Conservation (phyloP, 169 alveolate species). For the Perkinsus marinus region DNA sequence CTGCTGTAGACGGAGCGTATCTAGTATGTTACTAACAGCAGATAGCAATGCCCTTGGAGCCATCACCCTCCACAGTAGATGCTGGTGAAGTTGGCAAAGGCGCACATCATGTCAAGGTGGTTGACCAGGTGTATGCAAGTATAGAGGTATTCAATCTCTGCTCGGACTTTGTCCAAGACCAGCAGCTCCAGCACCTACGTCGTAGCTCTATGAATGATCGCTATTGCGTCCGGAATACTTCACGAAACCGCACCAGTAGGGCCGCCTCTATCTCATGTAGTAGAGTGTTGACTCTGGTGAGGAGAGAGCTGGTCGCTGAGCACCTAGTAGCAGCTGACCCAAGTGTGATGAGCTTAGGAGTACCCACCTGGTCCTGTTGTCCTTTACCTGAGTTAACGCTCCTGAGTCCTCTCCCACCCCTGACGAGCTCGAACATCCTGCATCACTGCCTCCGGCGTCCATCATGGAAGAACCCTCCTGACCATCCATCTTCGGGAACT, state of each 20-base stretch:
- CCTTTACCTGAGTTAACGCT: not conserved
- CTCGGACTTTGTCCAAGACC: not conserved
- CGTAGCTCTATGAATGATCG: too few relatives aligned
- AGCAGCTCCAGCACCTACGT: not conserved
- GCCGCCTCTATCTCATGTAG: not conserved
- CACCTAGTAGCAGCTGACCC: not conserved
- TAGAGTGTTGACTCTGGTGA: not conserved
- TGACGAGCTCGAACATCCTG: not conserved
- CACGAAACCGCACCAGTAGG: not conserved
- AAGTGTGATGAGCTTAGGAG: not conserved
- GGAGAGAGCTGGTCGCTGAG: not conserved
- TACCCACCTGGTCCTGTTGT: not conserved
- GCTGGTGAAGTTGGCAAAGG: not conserved
- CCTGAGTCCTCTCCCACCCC: not conserved
- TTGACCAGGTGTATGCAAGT: not conserved
- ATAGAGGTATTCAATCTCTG: not conserved
- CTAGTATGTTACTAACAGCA: not conserved
- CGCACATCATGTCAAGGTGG: not conserved
- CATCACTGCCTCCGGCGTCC: not conserved
- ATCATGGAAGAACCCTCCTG: not conserved
- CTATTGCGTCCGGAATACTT: not conserved
- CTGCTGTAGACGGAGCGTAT: not conserved
- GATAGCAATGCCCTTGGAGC: not conserved
- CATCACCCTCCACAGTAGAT: not conserved
- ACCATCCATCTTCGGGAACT: not conserved